A percentile compares a stretch with the other conserved stretches of the same genome.
Evolutionary conservation across 2,329 filamentous ascomycete species (phyloP).

Genomic region (Polychaeton citri): DNA sequence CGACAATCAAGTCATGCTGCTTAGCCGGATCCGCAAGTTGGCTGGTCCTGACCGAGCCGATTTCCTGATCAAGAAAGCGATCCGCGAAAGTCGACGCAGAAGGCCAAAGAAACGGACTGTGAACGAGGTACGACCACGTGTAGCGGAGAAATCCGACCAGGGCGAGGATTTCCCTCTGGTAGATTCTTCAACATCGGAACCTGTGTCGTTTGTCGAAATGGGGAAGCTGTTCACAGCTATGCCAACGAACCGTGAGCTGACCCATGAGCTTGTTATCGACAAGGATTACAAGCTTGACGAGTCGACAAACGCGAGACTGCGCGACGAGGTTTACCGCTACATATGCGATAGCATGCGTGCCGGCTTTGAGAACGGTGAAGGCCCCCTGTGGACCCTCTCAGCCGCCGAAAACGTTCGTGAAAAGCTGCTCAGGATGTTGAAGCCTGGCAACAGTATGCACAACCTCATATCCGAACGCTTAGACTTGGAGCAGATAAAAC

Average conservation of each 20-base stretch:
- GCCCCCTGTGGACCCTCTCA: slow-evolving; percentile 54
- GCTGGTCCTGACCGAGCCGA: slow-evolving; percentile 60
- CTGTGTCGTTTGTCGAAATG: slow-evolving; percentile 22
- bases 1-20: slow-evolving; percentile 65
- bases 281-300: slow-evolving; percentile 59
- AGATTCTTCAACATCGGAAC: slow-evolving; percentile 3
- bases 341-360: slow-evolving; percentile 49
- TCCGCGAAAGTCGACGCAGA: slow-evolving; percentile 55
- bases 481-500: slow-evolving; percentile 56
- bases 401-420: slow-evolving; percentile 59
- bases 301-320: slow-evolving; percentile 40
- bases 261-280: slow-evolving; percentile 70
- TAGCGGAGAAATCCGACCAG: slow-evolving; percentile 32
- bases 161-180: not conserved
- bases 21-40: slow-evolving; percentile 67
- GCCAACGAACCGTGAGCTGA: slow-evolving; percentile 60
- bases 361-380: slow-evolving; percentile 49
- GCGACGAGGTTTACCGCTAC: slow-evolving; percentile 46
- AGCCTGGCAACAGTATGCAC: slow-evolving; percentile 59
- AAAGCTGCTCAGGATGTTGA: slow-evolving; percentile 59
- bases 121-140: slow-evolving; percentile 58
- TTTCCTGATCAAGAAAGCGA: slow-evolving; percentile 59
- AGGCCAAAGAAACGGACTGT: slow-evolving; percentile 51
- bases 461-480: slow-evolving; percentile 62
- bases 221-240: slow-evolving; percentile 46